Evolutionary conservation across 352 stramenopile genomes (phyloP).

Genomic region (Phytophthora meadii): DNA sequence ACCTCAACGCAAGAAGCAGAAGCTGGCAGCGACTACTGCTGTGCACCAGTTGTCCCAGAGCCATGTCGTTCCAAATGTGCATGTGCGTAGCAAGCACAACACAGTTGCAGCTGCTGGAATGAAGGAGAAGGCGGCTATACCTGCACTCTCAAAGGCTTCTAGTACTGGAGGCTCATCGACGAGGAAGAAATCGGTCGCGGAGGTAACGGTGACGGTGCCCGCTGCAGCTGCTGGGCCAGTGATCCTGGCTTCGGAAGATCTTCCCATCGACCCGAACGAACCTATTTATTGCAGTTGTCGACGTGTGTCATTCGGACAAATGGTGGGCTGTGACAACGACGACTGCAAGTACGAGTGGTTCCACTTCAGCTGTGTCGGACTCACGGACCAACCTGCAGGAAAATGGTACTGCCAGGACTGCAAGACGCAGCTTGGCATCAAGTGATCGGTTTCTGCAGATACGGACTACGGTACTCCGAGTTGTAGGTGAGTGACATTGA

Average conservation of each 20-base stretch:
- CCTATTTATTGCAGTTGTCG: conserved; percentile 89
- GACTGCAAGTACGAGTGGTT: conserved; percentile 95
- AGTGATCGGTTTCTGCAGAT: conserved; percentile 38
- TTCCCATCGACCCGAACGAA: conserved; percentile 89
- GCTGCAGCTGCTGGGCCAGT: conserved; percentile 14
- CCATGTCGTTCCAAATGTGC: conserved; percentile 24
- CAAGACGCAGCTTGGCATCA: conserved; percentile 72
- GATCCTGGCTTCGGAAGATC: conserved; percentile 72
- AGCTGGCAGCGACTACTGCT: conserved; percentile 30
- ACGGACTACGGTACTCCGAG: too few relatives aligned
- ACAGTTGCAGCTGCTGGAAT: conserved; percentile 14
- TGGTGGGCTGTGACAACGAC: conserved; percentile 93
- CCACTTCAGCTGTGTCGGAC: conserved; percentile 90
- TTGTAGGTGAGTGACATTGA: not conserved
- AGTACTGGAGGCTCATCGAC: conserved; percentile 19
- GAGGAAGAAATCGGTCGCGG: conserved; percentile 62
- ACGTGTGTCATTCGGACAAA: conserved; percentile 91
- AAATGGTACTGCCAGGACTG: conserved; percentile 90
- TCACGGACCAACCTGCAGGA: conserved; percentile 82
- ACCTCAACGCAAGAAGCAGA: conserved; percentile 58
- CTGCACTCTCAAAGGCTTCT: conserved; percentile 25
- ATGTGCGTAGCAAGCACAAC: conserved; percentile 46
- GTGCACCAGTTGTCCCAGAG: conserved; percentile 32
- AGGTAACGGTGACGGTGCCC: conserved; percentile 39
- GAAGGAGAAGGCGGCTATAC: conserved; percentile 30